Conservation (phyloP, 176 grass and related monocot genomes). For the Zea mays region Zm-B73-REFERENCE-NAM-5.0 NC_050097.1:114736001-114736500, state of each 20-base stretch:
- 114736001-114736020: not conserved
- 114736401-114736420: not conserved
- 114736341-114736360: not conserved
- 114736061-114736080: constrained; percentile 33
- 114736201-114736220: constrained; percentile 34
- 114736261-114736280: constrained; percentile 38
- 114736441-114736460: not conserved
- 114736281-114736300: constrained; percentile 29
- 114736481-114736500: not conserved
- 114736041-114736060: too few species aligned
- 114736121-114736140: constrained; percentile 10
- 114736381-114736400: constrained; percentile 5
- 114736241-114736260: constrained; percentile 50
- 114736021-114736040: not conserved
- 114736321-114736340: not conserved
- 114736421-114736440: not conserved
- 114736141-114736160: not conserved
- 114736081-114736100: constrained; percentile 51
- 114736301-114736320: not conserved
- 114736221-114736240: constrained; percentile 39
- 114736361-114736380: not conserved
- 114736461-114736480: not conserved
- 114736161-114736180: constrained; percentile 25
- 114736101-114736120: constrained; percentile 57
- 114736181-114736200: constrained; percentile 17